phyloP scores from a whole-genome alignment of 345 rosid species.

The Noccaea caerulescens region DNA sequence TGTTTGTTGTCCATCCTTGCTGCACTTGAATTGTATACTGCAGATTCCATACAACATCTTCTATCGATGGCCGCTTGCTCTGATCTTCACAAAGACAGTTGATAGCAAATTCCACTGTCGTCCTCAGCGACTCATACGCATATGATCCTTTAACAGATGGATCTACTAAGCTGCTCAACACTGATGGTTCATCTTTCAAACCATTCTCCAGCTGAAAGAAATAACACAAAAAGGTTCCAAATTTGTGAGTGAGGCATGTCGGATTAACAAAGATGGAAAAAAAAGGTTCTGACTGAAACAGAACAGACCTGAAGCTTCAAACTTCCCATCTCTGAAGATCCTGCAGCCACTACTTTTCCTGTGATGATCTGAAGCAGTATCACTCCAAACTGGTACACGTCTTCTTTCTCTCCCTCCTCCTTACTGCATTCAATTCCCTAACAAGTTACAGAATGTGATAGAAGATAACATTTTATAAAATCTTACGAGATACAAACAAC shows the following conservation, averaged over 20 bases:
- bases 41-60: slow-evolving; percentile 89
- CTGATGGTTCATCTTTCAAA: slow-evolving; percentile 63
- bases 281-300: slow-evolving; percentile 7
- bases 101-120: slow-evolving; percentile 63
- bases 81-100: slow-evolving; percentile 67
- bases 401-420: slow-evolving; percentile 72
- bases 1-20: slow-evolving; percentile 78
- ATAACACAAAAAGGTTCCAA: slow-evolving; percentile 6
- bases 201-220: slow-evolving; percentile 60
- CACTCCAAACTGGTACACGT: slow-evolving; percentile 79
- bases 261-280: not conserved
- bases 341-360: slow-evolving; percentile 55
- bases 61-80: slow-evolving; percentile 71
- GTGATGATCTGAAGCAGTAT: slow-evolving; percentile 72
- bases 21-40: slow-evolving; percentile 87
- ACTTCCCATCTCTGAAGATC: slow-evolving; percentile 55
- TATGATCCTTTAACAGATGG: slow-evolving; percentile 67
- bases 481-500: slow-evolving; percentile 19
- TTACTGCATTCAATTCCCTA: slow-evolving; percentile 41
- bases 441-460: slow-evolving; percentile 17
- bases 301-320: slow-evolving; percentile 58
- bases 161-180: slow-evolving; percentile 54
- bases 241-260: not conserved
- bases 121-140: slow-evolving; percentile 81
- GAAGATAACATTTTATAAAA: not conserved